phyloP scores from a whole-genome alignment of 1,139 yeast species.

The Barnettozyma hawaiiensis region DNA sequence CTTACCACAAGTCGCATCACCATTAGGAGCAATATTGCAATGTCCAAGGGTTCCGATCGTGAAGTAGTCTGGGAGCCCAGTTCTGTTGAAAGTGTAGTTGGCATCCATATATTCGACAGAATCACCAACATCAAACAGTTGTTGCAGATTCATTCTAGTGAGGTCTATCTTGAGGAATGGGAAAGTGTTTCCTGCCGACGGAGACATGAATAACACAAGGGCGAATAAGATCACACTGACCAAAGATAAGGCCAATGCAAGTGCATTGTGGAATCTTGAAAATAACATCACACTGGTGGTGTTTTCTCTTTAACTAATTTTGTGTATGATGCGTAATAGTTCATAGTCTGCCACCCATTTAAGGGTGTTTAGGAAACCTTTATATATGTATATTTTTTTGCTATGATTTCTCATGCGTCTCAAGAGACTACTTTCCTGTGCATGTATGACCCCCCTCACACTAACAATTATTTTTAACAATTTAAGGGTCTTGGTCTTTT shows the following conservation, averaged over 20 bases:
- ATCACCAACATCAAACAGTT: conserved; percentile 2
- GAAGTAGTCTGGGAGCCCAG: conserved; percentile 5
- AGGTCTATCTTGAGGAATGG: conserved; percentile 3
- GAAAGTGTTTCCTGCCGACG: background rate
- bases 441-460: too few relatives aligned
- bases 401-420: too few relatives aligned
- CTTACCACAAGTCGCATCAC: background rate
- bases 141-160: background rate
- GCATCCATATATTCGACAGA: background rate
- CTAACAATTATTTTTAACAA: too few relatives aligned
- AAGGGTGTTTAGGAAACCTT: too few relatives aligned
- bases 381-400: too few relatives aligned
- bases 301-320: too few relatives aligned
- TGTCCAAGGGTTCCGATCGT: background rate
- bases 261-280: background rate
- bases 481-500: too few relatives aligned
- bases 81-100: conserved; percentile 1
- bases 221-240: background rate
- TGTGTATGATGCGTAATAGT: too few relatives aligned
- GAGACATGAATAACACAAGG: conserved; percentile 1
- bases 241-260: background rate
- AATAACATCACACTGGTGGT: background rate
- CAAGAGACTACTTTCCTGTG: too few relatives aligned
- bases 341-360: too few relatives aligned
- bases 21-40: conserved; percentile 2